phyloP scores from a whole-genome alignment of 805 yeast genomes.

The Zygosaccharomyces bailii region DNA sequence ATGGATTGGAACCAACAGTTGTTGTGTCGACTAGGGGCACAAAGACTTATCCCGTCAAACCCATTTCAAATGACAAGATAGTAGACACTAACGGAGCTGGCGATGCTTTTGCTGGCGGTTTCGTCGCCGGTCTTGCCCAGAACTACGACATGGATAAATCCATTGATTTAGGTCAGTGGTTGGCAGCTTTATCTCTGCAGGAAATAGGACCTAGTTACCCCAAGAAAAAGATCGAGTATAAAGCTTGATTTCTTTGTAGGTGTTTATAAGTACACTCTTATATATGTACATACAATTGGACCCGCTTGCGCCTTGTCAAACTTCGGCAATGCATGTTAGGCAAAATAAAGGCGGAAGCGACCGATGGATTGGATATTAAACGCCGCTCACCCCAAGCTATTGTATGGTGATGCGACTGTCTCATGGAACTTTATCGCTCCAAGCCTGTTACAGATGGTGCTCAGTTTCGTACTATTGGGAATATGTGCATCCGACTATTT shows the following conservation, averaged over 20 bases:
- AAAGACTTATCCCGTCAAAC: constrained; percentile 63
- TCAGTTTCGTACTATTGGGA: constrained; percentile 35
- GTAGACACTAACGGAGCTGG: constrained; percentile 98
- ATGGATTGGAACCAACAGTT: constrained; percentile 89
- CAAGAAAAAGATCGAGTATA: constrained; percentile 59
- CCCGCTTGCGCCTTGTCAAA: constrained; percentile 3
- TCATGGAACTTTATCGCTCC: constrained; percentile 23
- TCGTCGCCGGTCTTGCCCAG: constrained; percentile 80
- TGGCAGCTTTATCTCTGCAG: constrained; percentile 88
- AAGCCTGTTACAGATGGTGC: constrained; percentile 27
- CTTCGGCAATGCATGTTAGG: neutral
- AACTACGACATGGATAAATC: constrained; percentile 59
- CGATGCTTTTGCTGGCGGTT: constrained; percentile 97
- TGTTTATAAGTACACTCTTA: neutral
- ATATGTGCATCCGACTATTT: constrained; percentile 37
- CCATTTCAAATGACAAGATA: constrained; percentile 62
- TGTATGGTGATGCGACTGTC: constrained; percentile 24
- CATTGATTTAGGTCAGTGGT: constrained; percentile 92
- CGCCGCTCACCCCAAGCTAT: constrained; percentile 29
- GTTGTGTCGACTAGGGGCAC: constrained; percentile 57
- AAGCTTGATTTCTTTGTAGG: constrained; percentile 14
- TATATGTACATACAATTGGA: neutral
- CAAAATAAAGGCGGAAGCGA: neutral
- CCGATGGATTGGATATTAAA: constrained; percentile 24
- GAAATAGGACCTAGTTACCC: constrained; percentile 95